Evolutionary conservation across 768 basidiomycete genomes (phyloP), one percentile per base, ranked within the genome.

Genomic region (Lactifluus echinatus): DNA sequence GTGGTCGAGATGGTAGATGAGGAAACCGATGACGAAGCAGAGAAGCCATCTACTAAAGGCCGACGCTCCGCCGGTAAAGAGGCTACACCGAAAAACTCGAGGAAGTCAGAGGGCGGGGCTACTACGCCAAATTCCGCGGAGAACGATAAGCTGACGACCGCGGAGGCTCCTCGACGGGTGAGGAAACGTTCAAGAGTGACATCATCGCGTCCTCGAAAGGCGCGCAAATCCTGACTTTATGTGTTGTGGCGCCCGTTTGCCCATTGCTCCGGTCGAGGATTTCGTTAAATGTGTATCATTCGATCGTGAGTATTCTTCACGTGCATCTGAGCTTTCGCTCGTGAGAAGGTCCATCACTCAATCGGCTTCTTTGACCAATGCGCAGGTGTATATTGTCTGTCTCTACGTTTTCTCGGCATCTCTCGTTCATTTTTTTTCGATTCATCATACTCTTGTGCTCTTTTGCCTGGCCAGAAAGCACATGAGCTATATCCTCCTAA

Each of bases 171-270:
- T 42, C 58, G 58, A 50, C 49, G 34, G n/a, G 36, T n/a, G 53
- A 49, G 48, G 50, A 59, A 50, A 24, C 58, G 58, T 34, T 40
- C 58, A 17, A 29, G 53, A 21, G 53, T 45, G 48, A 55, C 58
- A 54, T 54, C 58, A 59, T 54, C 53, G 14, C 58, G 58, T 19
- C 44, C 58, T 37, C 58, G 58, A 44, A 59, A 50, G 19, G 49
- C 48, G 34, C 58, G 58, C 26, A 59, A 55, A 50, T 50, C 58
- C 28, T 55, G 58, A 59, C 46, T 1, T 15, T 12, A n/a, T 26
- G 8, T 3, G 12, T 40, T 29, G 12, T 44, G 52, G 46, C 46
- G 21, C 51, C 29, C 31, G 31, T 46, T 19, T 42, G 21, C 8
- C 19, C 34, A 26, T n/a, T 17, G 17, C 29, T n/a, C 6, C 15